phyloP scores from a whole-genome alignment of 306 rosid genomes.

The Chamaecrista fasciculata region DNA sequence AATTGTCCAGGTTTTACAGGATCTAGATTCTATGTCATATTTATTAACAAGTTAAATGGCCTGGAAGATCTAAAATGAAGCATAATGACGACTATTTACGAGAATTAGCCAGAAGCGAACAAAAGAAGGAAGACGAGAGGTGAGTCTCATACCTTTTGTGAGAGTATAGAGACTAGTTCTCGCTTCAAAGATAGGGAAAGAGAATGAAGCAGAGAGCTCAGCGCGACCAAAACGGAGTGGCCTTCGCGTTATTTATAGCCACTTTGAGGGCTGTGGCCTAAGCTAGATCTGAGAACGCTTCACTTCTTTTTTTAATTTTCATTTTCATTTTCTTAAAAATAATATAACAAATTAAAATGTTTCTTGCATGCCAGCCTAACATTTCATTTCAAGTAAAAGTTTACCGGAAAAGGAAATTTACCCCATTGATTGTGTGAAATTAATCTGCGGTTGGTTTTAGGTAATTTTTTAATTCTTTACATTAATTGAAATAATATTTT shows the following conservation, averaged over 20 bases:
- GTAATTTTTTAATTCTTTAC: no score
- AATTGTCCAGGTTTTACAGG: neutral
- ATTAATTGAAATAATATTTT: no score
- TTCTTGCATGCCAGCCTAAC: neutral
- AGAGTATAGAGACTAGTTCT: conserved; percentile 36
- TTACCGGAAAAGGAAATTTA: no score
- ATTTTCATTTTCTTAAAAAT: neutral
- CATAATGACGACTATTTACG: neutral
- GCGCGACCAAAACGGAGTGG: conserved; percentile 21
- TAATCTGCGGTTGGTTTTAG: no score
- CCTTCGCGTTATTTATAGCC: conserved; percentile 20
- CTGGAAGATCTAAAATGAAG: neutral
- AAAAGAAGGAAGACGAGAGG: neutral
- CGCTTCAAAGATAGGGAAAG: neutral
- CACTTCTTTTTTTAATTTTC: neutral
- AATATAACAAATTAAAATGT: no score
- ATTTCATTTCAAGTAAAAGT: neutral
- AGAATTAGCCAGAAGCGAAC: neutral
- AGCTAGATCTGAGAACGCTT: neutral
- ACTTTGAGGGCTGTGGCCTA: neutral
- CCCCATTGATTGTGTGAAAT: no score
- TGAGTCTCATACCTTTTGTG: conserved; percentile 30
- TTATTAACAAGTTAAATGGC: neutral
- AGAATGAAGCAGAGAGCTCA: conserved; percentile 4
- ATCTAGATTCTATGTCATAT: neutral